phyloP scores from a whole-genome alignment of 2,329 filamentous ascomycete genomes.

The Herpotrichia juniperi region DNA sequence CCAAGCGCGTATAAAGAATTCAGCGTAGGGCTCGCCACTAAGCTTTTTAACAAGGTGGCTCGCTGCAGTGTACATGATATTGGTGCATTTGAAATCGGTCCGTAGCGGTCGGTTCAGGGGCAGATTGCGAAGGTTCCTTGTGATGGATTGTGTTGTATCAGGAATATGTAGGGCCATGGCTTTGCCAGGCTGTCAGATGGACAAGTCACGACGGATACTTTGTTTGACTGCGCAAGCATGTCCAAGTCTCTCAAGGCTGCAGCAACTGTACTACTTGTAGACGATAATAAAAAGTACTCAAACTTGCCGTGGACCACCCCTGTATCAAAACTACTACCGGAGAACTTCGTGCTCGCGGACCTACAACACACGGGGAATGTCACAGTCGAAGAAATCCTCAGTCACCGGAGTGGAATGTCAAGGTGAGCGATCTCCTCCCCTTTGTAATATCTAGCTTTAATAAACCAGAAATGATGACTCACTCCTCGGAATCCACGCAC shows the following conservation, averaged over 20 bases:
- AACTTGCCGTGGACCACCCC: constrained; percentile 55
- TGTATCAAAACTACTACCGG: constrained; percentile 55
- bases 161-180: constrained; percentile 1
- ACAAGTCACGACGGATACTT: constrained; percentile 46
- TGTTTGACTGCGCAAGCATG: constrained; percentile 63
- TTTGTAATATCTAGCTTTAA: background rate
- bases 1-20: constrained; percentile 21
- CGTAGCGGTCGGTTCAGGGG: constrained; percentile 49
- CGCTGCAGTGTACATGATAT: constrained; percentile 58
- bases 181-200: constrained; percentile 13
- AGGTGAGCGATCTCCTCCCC: constrained; percentile 31
- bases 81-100: constrained; percentile 57
- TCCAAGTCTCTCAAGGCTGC: constrained; percentile 63
- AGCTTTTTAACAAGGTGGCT: constrained; percentile 55
- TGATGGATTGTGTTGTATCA: constrained; percentile 17
- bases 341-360: constrained; percentile 60
- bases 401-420: constrained; percentile 60
- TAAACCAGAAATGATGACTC: constrained; percentile 16
- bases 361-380: constrained; percentile 55
- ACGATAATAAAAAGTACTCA: constrained; percentile 46
- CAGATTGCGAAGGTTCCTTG: constrained; percentile 49
- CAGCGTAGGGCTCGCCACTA: constrained; percentile 39
- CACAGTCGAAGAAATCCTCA: constrained; percentile 61
- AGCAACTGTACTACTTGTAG: constrained; percentile 57
- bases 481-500: constrained; percentile 12